Evolutionary conservation across 2,329 filamentous ascomycete genomes (phyloP), one percentile per base, ranked within the genome.

Genomic region (Ophiosphaerella narmari): DNA sequence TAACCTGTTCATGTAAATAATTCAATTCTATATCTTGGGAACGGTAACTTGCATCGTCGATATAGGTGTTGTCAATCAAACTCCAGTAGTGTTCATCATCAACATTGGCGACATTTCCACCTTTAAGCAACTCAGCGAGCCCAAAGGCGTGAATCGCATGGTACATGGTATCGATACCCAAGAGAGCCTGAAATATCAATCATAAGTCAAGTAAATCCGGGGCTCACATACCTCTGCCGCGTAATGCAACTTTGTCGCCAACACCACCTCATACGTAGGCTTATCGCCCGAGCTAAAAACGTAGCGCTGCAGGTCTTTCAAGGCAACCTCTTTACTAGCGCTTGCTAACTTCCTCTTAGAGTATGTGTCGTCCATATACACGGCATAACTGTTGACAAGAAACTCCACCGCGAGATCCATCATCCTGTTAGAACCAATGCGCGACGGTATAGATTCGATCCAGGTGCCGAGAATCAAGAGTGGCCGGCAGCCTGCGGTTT

Each of bases 31-130:
- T 21, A 4, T 14, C 18, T 21, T 31, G 24, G 5, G 34, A 34
- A 18, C 9, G 26, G 23, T 23, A 7, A 57, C 61, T 55, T 42
- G 70, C 68, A 32, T 71, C 68, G n/a, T 71, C 68, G 7, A 65
- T 55, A 18, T 71, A 71, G 2, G 66, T 65, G 36, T 67, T 65
- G 18, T 71, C 66, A n/a, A 71, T 54, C 2, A 70, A 46, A 39
- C 60, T 62, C 62, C 62, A 71, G 39, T 55, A 67, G 39, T 69
- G 60, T 16, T 68, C 60, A 11, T 64, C 55, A 40, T 70, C 68
- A 4, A 63, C 42, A 8, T 53, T 58, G 8, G 54, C 51, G 13
- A 63, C 48, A 1, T 33, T 18, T 3, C 68, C 67, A 14, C 50
- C 18, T 40, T 62, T 67, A 26, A 70, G 55, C 9, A 70, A 47